These are phyloP conservation scores for Parastagonospora nodorum DNA, from an alignment of 2,329 filamentous ascomycete genomes.

Conservation along the genomic window DNA sequence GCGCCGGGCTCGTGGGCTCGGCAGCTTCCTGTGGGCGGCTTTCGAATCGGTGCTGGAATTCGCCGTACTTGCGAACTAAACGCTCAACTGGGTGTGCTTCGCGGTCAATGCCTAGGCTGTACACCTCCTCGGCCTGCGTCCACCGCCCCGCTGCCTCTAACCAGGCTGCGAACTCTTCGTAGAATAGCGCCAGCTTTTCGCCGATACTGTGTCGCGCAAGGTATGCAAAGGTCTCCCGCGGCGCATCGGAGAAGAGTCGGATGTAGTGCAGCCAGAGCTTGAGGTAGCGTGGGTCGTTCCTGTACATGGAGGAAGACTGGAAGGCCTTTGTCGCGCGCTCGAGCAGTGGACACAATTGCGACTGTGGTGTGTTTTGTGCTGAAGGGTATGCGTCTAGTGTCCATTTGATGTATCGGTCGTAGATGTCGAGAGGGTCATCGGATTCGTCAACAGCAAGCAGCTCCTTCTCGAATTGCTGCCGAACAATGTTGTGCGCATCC, in stretches of 20 bases:
- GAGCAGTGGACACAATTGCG: conserved; percentile 84
- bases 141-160: conserved; percentile 82
- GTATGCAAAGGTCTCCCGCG: conserved; percentile 90
- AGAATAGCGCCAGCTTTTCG: conserved; percentile 85
- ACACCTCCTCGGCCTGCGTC: conserved; percentile 92
- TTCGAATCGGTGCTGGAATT: conserved; percentile 83
- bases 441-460: conserved; percentile 78
- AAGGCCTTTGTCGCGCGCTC: conserved; percentile 94
- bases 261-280: conserved; percentile 96
- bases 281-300: conserved; percentile 91
- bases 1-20: conserved; percentile 82
- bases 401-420: conserved; percentile 97
- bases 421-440: conserved; percentile 93
- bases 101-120: conserved; percentile 83
- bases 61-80: conserved; percentile 84
- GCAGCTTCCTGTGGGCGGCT: conserved; percentile 64
- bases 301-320: conserved; percentile 83
- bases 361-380: conserved; percentile 86
- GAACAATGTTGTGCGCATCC: conserved; percentile 77
- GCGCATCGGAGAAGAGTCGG: conserved; percentile 87
- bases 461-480: conserved; percentile 86
- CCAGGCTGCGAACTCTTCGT: conserved; percentile 96
- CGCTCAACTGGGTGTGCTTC: conserved; percentile 83
- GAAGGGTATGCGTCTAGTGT: conserved; percentile 93
- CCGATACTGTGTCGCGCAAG: conserved; percentile 87